Conservation (phyloP, 2,329 filamentous ascomycete genomes). For the Phyllosticta citribraziliensis region DNA sequence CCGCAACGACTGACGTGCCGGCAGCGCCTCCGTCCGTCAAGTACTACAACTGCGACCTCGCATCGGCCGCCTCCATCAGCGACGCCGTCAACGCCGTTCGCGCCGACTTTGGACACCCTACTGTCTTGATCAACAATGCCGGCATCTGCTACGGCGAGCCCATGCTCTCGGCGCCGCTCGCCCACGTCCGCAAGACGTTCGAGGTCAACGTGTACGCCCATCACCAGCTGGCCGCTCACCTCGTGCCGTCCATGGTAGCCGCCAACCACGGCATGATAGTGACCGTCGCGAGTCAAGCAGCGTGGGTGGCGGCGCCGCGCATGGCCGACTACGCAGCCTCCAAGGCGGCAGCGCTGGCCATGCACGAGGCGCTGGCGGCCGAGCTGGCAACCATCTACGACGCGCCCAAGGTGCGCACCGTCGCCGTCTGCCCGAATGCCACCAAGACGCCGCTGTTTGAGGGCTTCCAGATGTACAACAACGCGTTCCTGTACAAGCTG, state of each 20-base stretch:
- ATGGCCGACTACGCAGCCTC: conserved; percentile 55
- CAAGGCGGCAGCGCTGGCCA: conserved; percentile 56
- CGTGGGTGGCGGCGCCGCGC: conserved; percentile 50
- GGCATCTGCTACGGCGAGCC: conserved; percentile 53
- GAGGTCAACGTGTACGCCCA: conserved; percentile 61
- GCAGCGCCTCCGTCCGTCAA: conserved; percentile 45
- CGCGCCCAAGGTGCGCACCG: conserved; percentile 54
- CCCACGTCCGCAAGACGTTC: conserved; percentile 56
- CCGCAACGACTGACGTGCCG: background rate
- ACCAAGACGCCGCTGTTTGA: conserved; percentile 52
- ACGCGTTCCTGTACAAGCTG: conserved; percentile 45
- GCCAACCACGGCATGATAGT: conserved; percentile 64
- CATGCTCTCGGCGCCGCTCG: conserved; percentile 49
- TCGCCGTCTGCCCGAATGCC: conserved; percentile 56
- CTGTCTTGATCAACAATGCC: conserved; percentile 64
- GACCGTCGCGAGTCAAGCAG: conserved; percentile 56
- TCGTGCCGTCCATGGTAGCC: conserved; percentile 55
- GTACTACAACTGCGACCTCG: conserved; percentile 63
- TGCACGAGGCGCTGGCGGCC: conserved; percentile 52
- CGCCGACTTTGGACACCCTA: conserved; percentile 51
- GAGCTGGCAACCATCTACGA: conserved; percentile 45
- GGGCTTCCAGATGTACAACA: conserved; percentile 42
- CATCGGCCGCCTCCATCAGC: conserved; percentile 45
- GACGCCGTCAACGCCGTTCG: conserved; percentile 45
- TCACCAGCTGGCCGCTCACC: conserved; percentile 57